Evolutionary conservation across 1,139 yeast genomes (phyloP), one percentile per base, ranked within the genome.

Genomic region (Wickerhamiella infanticola): DNA sequence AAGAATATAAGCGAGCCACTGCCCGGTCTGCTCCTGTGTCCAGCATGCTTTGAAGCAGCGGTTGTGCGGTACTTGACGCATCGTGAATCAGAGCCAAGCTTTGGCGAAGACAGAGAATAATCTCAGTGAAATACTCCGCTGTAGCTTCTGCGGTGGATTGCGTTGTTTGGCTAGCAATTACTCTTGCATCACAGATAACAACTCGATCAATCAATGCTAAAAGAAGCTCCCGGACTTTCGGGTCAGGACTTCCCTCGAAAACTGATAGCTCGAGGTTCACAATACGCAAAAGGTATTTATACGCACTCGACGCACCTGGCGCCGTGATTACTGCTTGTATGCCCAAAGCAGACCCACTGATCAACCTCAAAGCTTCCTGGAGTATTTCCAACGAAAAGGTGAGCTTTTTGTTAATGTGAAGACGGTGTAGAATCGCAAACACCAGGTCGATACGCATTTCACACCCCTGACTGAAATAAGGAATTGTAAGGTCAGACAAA

Each of bases 1-100:
- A 75, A 0, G 90, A 73, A 59, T 77, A 85, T 13, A 83, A 65
- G 47, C 77, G 75, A 55, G 83, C 63, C 31, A 84, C 69, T 0
- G 82, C 70, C 45, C 75, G 72, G 35, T 81, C 68, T 1, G 85
- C 74, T 2, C 79, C 85, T 31, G 73, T 68, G 27, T 75, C 78
- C 33, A 69, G 67, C 47, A 83, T 64, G 1, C 74, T 64, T 5
- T 68, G 65, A 0, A 48, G 47, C 13, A 53, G 41, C 23, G 47
- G 42, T 7, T 39, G 42, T 25, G 44, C 43, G 36, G 40, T 37
- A 2, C 33, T 29, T 18, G 38, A 4, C n/a, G 5, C 26, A 25
- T 18, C 35, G 26, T 27, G 27, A 5, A 50, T 37, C 4, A 51
- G 41, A 4, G 27, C 25, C 27, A 54, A 38, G 7, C 44, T 42